phyloP scores from a whole-genome alignment of 1,284 basidiomycete species.

The Leccinum glutinopallens region DNA sequence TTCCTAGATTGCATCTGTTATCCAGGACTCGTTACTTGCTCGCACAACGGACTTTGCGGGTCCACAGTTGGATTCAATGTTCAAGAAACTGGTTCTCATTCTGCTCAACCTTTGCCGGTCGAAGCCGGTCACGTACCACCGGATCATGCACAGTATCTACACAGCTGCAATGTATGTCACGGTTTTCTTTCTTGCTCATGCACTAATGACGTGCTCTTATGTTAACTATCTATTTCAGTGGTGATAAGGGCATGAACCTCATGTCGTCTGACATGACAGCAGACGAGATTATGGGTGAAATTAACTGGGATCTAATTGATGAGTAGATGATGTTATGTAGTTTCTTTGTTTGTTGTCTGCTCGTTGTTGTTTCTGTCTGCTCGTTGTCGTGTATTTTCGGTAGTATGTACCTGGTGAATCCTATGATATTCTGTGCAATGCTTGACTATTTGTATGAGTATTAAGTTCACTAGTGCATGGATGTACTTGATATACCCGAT shows the following conservation, averaged over 20 bases:
- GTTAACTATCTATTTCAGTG: neutral
- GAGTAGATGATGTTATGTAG: too few relatives aligned
- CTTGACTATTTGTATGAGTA: neutral
- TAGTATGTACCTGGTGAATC: neutral
- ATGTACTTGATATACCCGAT: neutral
- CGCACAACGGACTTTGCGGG: neutral
- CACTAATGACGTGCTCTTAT: neutral
- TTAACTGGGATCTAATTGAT: slow-evolving; percentile 5
- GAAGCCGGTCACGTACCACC: neutral
- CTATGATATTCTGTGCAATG: neutral
- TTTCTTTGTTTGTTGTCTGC: neutral
- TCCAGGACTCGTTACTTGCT: neutral
- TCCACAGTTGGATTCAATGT: neutral
- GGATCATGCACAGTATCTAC: neutral
- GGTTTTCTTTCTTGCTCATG: too few relatives aligned
- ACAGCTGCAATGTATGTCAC: neutral
- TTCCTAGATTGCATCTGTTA: neutral
- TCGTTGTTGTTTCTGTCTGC: neutral
- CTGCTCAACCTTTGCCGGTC: neutral
- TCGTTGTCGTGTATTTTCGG: neutral
- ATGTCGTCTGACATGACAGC: neutral
- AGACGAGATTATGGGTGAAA: neutral
- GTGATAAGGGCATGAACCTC: neutral
- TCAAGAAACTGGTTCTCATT: neutral
- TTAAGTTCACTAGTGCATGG: neutral